These are phyloP conservation scores for Dendrobium nobile DNA, from an alignment of 106 monocot genomes.

Conservation along the genomic window DNA sequence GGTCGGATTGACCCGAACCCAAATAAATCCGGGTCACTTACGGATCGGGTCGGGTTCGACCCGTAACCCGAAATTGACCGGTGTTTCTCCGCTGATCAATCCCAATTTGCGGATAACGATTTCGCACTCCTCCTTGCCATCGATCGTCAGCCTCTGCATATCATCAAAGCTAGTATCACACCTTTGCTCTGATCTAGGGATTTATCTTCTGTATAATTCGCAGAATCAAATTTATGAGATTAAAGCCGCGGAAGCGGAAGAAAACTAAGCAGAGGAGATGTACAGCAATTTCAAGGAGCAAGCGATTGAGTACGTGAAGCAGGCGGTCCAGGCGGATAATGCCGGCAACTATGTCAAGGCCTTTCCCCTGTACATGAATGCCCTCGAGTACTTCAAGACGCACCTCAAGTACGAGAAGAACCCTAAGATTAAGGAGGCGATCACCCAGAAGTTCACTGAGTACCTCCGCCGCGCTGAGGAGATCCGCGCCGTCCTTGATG, in stretches of 20 bases:
- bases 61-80: too few species aligned
- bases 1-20: too few species aligned
- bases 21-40: too few species aligned
- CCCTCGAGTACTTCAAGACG: constrained; percentile 74
- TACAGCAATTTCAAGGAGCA: constrained; percentile 68
- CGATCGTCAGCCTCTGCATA: background rate
- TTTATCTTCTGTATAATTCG: background rate
- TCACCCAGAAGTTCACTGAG: constrained; percentile 87
- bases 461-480: constrained; percentile 82
- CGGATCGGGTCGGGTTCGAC: too few species aligned
- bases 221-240: background rate
- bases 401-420: constrained; percentile 75
- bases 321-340: constrained; percentile 78
- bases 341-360: constrained; percentile 82
- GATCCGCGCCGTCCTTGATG: constrained; percentile 67
- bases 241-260: background rate
- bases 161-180: background rate
- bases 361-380: constrained; percentile 84
- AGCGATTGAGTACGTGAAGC: constrained; percentile 88
- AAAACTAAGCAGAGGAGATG: constrained; percentile 14
- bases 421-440: constrained; percentile 79
- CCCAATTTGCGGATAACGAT: background rate
- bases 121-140: background rate
- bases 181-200: background rate
- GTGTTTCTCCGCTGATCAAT: background rate